Base-by-base conservation (phyloP, 176 grass and related monocot genomes). In the Themeda triandra region DNA sequence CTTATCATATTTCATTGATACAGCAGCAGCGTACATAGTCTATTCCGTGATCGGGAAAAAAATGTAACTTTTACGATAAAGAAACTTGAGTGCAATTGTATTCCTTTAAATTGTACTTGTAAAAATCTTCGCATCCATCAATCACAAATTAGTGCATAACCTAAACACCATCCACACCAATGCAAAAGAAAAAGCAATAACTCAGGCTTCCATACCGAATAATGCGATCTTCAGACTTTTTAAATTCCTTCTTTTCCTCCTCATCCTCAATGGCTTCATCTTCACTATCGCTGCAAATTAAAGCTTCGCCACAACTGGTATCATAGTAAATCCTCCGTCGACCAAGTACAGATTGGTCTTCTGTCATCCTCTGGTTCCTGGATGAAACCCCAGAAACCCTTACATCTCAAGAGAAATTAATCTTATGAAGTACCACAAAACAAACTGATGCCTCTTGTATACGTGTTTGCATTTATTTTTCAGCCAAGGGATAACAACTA, bases 321-420 rank as follows among this genome's bases (percentile, higher is more conserved):
- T 96, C 93, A 86, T 95, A 92, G 76, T 94, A 96, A 89, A 98
- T 98, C 75, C 92, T 93, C 79, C 83, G 85, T 28, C 93, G 87
- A 85, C 91, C 91, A 85, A 98, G 85, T 86, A 95, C 96, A 66
- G 93, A 99, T 87, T 99, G 96, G 46, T 99, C 96, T 58, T 96
- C 93, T 25, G 88, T 80, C 96, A 94, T 98, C 84, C 86, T 89
- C 68, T 95, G 93, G 64, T 98, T 98, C 85, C 95, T 97, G 85
- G 54, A 85, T 30, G 39, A 72, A 82, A 54, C 2, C 39, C 18
- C 14, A 33, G 5, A n/a, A 69, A 21, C 11, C 6, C 15, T 59
- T 59, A 76, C n/a, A 23, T 67, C 23, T 76, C 31, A 75, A 51
- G 30, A 73, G 46, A 66, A 31, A 13, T 13, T 77, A 77, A 46